Base-by-base conservation (phyloP, 441 rosid species). In the Cnidoscolus chayamansa region DNA sequence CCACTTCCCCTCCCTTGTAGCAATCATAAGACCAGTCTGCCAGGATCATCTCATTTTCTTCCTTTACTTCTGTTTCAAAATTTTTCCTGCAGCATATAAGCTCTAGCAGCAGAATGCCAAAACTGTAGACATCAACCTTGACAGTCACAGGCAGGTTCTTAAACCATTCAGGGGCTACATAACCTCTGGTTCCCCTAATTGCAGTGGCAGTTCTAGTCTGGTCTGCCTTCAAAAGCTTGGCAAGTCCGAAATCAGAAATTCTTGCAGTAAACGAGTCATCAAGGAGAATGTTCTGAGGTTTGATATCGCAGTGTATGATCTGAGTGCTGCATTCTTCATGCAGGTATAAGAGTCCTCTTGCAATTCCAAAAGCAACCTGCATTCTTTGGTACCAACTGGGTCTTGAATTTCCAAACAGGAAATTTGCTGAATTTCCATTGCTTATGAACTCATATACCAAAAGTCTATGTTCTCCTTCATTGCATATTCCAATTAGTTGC, bases 221-320 rank as follows among this genome's bases (percentile, higher is more conserved):
- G 65, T 77, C 61, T 54, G 72, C 10, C 49, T 70, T 57, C 77
- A 85, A 20, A 9, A 85, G 84, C 77, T 86, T 86, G 32, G 90
- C 88, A 57, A 84, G 61, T 61, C 90, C 87, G n/a, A 86, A 85
- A 17, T 86, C 87, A 0, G 87, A 76, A 17, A 85, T 85, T 54
- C 76, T 67, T 0, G 80, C 81, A 0, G 55, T 67, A 7, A 49
- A 37, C 16, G 53, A 1, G 2, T 83, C 81, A 13, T 83, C 84
- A 0, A 82, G 80, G 10, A 83, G 86, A 19, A 84, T 80, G 47
- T 86, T 87, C 58, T 84, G 85, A 7, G 88, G 86, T 76, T 84
- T 86, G 20, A 87, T 83, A 49, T 87, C 87, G 1, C 86, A 85
- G 51, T 83, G 88, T 71, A 87, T 87, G 73, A 87, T 81, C 50